Evolutionary conservation across 768 basidiomycete species (phyloP), one percentile per base, ranked within the genome.

Genomic region (Pleurotus salmoneostramineus): DNA sequence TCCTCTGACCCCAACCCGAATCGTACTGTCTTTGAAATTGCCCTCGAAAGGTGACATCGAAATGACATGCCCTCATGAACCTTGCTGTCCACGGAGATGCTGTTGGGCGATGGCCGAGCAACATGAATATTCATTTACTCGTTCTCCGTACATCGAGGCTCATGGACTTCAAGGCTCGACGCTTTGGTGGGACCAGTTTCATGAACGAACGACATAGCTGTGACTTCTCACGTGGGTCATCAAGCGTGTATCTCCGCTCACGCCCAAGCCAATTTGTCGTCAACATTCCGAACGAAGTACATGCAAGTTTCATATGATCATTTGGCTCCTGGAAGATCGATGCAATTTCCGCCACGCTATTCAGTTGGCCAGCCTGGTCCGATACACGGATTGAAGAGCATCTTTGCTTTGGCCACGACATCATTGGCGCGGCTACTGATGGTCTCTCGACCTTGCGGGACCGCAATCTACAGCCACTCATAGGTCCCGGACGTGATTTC

Each of bases 321-420:
- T 55, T 36, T 36, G 43, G 36, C 21, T 27, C 21, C 21, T 27
- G 21, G 21, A 27, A 36, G 50, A 52, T 52, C 50, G 27, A 52
- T n/a, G 40, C 52, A 55, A 55, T 42, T 33, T 55, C 52, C 52
- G 52, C 36, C 35, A 21, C 40, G 44, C 15, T 45, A 11, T 45
- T 45, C 10, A 45, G 12, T 27, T 27, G 21, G 21, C 21, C 21
- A 45, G 12, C 17, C 44, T 45, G 10, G 44, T 45, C 44, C 44
- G 15, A 45, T 17, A 15, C 44, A 45, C 50, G n/a, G 6, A 14
- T 35, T 33, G 33, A 33, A 51, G 50, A 51, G 14, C 27, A 34
- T 51, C 32, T 51, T 35, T 15, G 6, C n/a, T 35, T 51, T 14
- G 31, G 33, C 12, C 10, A 45, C 17, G 21, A 27, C 21, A 27